A percentile compares a stretch with the other conserved stretches of the same genome.
phyloP scores from a whole-genome alignment of 495 filamentous ascomycete species.

The Trichoderma reesei region DNA sequence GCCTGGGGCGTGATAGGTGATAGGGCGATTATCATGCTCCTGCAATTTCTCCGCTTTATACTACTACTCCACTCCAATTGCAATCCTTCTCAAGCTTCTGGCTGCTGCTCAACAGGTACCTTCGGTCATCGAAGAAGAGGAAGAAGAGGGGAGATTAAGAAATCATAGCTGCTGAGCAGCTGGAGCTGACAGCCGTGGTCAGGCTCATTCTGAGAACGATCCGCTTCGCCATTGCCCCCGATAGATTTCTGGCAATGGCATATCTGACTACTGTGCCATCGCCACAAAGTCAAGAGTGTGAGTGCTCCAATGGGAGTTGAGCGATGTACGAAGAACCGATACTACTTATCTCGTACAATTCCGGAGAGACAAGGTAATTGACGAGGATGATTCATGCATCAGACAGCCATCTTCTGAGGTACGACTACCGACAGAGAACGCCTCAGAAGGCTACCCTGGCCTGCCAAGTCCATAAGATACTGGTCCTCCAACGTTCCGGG shows the following conservation, averaged over 20 bases:
- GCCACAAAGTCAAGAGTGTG: too few species aligned
- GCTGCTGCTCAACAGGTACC: not conserved
- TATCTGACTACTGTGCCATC: too few species aligned
- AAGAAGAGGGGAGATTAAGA: not conserved
- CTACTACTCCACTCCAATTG: not conserved
- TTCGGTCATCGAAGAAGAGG: too few species aligned
- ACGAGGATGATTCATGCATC: not conserved
- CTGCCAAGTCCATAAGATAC: not conserved
- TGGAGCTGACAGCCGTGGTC: not conserved
- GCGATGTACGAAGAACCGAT: too few species aligned
- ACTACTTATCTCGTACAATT: too few species aligned
- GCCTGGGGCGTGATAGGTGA: slow-evolving; percentile 3
- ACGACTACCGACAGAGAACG: not conserved
- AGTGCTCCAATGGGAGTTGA: too few species aligned
- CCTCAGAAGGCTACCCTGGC: not conserved
- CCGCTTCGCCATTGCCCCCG: not conserved
- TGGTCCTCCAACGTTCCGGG: not conserved
- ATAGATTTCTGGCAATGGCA: too few species aligned
- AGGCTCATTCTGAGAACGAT: not conserved
- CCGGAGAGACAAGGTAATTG: not conserved
- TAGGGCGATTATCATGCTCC: slow-evolving; percentile 4
- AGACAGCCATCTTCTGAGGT: not conserved
- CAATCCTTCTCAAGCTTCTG: not conserved
- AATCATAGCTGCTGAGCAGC: not conserved
- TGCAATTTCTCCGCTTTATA: slow-evolving; percentile 1